Evolutionary conservation across 805 yeast species (phyloP).

Genomic region (Candida silvatica): DNA sequence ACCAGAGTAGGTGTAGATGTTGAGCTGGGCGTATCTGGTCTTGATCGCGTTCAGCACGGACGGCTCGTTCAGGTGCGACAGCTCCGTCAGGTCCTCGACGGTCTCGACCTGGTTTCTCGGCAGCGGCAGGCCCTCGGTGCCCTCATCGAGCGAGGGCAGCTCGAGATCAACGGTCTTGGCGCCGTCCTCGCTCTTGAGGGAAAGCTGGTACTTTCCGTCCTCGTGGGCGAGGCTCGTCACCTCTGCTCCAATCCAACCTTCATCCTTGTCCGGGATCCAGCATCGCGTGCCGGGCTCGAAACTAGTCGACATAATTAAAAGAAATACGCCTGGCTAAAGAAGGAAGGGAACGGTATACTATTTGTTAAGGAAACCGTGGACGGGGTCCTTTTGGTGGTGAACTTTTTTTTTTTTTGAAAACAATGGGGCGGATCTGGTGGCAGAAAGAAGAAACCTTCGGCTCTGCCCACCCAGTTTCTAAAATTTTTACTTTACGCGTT

Average conservation of each 20-base stretch:
- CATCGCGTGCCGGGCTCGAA: conserved; percentile 57
- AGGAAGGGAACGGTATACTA: too few species aligned
- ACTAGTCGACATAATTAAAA: conserved; percentile 21
- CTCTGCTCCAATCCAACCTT: conserved; percentile 72
- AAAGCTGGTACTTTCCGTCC: conserved; percentile 38
- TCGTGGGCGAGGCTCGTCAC: conserved; percentile 36
- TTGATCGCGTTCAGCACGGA: conserved; percentile 92
- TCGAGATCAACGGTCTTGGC: conserved; percentile 40
- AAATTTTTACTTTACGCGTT: too few species aligned
- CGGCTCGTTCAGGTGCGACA: conserved; percentile 92
- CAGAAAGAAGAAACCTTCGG: too few species aligned
- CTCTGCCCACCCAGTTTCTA: too few species aligned
- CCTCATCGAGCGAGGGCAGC: conserved; percentile 39
- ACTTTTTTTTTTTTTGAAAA: too few species aligned
- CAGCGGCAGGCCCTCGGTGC: conserved; percentile 58
- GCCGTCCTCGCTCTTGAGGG: conserved; percentile 42
- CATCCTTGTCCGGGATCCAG: conserved; percentile 69
- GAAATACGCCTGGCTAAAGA: too few species aligned
- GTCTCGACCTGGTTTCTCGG: conserved; percentile 90
- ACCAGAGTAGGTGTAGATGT: conserved; percentile 93
- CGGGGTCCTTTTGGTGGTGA: too few species aligned
- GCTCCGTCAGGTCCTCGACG: conserved; percentile 86
- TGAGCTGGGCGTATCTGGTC: conserved; percentile 80
- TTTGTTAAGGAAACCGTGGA: too few species aligned
- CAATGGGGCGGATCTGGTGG: too few species aligned